Conservation (phyloP, 2,329 filamentous ascomycete genomes). For the Cercospora sp. region DNA sequence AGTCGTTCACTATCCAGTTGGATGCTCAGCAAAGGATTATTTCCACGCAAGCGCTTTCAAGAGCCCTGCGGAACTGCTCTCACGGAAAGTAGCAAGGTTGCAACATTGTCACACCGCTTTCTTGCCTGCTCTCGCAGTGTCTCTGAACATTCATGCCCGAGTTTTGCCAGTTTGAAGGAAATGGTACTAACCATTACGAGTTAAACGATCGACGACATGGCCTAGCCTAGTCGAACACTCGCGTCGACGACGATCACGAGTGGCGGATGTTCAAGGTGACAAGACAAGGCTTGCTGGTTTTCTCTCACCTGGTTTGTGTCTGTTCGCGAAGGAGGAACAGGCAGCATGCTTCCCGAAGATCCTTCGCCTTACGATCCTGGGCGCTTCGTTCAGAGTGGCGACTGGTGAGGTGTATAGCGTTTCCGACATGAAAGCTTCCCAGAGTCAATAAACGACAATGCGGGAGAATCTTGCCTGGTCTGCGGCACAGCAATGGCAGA, state of each 20-base stretch:
- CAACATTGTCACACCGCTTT: conserved; percentile 6
- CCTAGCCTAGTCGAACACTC: neutral
- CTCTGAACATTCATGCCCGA: neutral
- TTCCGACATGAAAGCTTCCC: neutral
- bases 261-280: neutral
- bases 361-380: neutral
- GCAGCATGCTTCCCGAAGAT: neutral
- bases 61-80: neutral
- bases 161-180: neutral
- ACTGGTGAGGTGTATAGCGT: neutral
- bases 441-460: neutral
- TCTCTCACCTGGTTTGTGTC: conserved; percentile 1
- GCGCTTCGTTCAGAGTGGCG: neutral
- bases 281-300: conserved; percentile 1
- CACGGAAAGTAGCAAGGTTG: neutral
- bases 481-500: neutral
- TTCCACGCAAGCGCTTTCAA: neutral
- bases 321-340: neutral
- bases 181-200: neutral
- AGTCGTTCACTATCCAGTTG: neutral
- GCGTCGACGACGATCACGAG: neutral
- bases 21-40: neutral
- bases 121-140: neutral
- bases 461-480: neutral
- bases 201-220: neutral